phyloP scores from a whole-genome alignment of 2,329 filamentous ascomycete species.

The Arthrinium phaeospermum region DNA sequence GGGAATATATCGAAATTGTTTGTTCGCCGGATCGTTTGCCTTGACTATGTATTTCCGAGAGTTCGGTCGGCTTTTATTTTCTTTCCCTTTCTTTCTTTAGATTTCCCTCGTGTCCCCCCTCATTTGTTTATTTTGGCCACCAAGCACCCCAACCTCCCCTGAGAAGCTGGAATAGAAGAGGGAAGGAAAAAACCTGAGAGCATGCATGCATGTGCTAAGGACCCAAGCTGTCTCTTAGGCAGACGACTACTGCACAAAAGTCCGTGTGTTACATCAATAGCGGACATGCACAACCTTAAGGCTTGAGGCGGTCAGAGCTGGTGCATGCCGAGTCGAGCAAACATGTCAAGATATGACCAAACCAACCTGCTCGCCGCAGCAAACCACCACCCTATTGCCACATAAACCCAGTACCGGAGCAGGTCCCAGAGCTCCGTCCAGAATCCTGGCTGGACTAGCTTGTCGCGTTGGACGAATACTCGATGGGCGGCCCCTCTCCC shows the following conservation, averaged over 20 bases:
- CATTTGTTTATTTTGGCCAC: not conserved
- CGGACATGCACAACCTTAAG: not conserved
- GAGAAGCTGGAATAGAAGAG: not conserved
- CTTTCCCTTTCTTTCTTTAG: not conserved
- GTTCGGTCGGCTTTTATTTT: not conserved
- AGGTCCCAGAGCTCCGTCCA: not conserved
- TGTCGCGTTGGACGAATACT: not conserved
- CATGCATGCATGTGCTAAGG: constrained; percentile 5
- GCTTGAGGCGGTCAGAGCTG: not conserved
- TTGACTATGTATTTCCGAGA: not conserved
- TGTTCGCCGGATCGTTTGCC: not conserved
- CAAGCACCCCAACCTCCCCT: not conserved
- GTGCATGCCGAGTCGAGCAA: not conserved
- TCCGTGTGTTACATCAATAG: not conserved
- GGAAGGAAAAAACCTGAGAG: not conserved
- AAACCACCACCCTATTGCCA: not conserved
- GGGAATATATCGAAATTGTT: not conserved
- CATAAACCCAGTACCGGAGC: not conserved
- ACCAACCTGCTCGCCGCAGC: not conserved
- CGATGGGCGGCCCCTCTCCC: not conserved
- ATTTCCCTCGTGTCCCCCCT: not conserved
- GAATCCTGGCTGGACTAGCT: not conserved
- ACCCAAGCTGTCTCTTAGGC: not conserved
- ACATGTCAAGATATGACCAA: no score
- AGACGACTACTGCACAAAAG: not conserved